phyloP scores from a whole-genome alignment of 345 rosid genomes.

The Hirschfeldia incana region DNA sequence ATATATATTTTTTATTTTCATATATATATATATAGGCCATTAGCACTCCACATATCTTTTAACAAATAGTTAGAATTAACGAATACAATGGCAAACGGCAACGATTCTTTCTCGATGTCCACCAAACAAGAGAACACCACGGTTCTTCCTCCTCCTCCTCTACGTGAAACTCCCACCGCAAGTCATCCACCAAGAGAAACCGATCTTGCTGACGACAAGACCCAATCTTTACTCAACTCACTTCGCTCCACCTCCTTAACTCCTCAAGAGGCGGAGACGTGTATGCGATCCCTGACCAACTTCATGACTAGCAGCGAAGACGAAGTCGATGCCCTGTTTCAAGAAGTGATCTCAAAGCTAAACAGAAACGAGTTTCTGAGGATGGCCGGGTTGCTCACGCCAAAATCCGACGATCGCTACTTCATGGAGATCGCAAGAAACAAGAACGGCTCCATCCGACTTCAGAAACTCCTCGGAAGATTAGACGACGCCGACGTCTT shows the following conservation, averaged over 20 bases:
- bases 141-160: not conserved
- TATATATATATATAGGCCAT: not conserved
- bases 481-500: not conserved
- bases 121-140: not conserved
- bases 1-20: not conserved
- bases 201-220: not conserved
- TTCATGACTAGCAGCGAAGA: conserved; percentile 4
- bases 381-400: conserved; percentile 4
- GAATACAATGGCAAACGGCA: not conserved
- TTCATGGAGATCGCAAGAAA: conserved; percentile 1
- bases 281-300: not conserved
- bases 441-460: conserved; percentile 12
- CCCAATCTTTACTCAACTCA: not conserved
- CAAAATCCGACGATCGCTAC: not conserved
- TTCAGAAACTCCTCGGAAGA: not conserved
- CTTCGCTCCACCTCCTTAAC: not conserved
- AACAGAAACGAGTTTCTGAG: not conserved
- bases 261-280: not conserved
- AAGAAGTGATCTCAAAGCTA: not conserved
- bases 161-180: not conserved
- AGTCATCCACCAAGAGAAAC: not conserved
- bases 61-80: not conserved
- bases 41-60: not conserved
- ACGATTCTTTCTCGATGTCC: not conserved
- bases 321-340: not conserved